A percentile compares a stretch with the other conserved stretches of the same genome.
Evolutionary conservation across 805 yeast species (phyloP).

Genomic region (Kodamaea sagamina): DNA sequence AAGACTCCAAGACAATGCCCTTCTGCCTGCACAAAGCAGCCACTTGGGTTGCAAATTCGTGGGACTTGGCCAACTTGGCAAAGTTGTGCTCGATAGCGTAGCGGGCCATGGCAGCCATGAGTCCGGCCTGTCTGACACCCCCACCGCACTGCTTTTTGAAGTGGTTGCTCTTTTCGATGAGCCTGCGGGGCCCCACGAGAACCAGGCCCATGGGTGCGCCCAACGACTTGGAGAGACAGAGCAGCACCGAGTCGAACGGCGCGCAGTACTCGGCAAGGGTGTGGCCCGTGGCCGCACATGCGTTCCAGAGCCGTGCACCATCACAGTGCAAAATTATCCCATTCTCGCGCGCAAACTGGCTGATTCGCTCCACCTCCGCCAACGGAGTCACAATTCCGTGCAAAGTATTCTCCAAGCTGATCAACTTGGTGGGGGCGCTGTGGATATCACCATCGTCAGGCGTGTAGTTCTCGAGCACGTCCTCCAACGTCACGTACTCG

Average conservation of each 20-base stretch:
- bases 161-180: constrained; percentile 74
- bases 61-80: constrained; percentile 52
- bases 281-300: constrained; percentile 72
- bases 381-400: constrained; percentile 81
- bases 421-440: constrained; percentile 81
- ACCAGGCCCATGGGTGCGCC: constrained; percentile 95
- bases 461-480: constrained; percentile 59
- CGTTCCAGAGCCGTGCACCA: constrained; percentile 96
- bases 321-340: constrained; percentile 75
- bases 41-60: constrained; percentile 52
- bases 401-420: constrained; percentile 85
- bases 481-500: constrained; percentile 74
- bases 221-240: constrained; percentile 84
- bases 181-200: constrained; percentile 63
- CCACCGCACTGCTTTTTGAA: constrained; percentile 93
- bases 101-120: constrained; percentile 78
- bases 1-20: constrained; percentile 64
- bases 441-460: constrained; percentile 84
- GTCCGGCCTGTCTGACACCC: constrained; percentile 87
- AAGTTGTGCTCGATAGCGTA: constrained; percentile 75
- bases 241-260: constrained; percentile 83
- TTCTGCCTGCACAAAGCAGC: constrained; percentile 53
- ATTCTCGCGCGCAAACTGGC: constrained; percentile 64
- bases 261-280: constrained; percentile 69
- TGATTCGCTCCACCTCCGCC: constrained; percentile 72